phyloP scores from a whole-genome alignment of 768 basidiomycete genomes.

The Chlorophyllum brunneum region DNA sequence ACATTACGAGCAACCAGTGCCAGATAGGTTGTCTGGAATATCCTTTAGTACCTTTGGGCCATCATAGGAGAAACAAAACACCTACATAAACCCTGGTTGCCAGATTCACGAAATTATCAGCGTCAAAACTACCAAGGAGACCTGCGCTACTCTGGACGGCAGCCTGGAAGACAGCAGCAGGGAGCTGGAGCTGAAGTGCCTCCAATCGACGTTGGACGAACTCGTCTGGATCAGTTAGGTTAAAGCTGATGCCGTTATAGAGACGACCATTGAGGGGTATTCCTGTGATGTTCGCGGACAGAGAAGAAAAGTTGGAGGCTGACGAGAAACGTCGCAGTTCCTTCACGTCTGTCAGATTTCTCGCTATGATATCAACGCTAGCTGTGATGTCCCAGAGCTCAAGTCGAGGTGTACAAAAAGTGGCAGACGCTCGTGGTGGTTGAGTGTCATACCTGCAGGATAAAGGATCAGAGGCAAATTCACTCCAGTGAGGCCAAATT shows the following conservation, averaged over 20 bases:
- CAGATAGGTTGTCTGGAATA: slow-evolving; percentile 39
- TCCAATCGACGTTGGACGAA: slow-evolving; percentile 35
- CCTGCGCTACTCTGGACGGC: slow-evolving; percentile 36
- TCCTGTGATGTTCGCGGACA: slow-evolving; percentile 42
- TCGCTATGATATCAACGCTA: slow-evolving; percentile 38
- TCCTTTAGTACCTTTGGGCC: background rate
- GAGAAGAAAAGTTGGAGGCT: slow-evolving; percentile 34
- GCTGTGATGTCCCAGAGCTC: slow-evolving; percentile 42
- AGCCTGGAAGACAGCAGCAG: slow-evolving; percentile 48
- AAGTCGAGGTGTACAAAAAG: slow-evolving; percentile 44
- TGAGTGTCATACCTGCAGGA: slow-evolving; percentile 29
- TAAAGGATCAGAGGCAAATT: background rate
- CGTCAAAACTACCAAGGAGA: slow-evolving; percentile 32
- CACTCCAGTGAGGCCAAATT: no score
- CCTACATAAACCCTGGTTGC: slow-evolving; percentile 48
- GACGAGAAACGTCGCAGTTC: slow-evolving; percentile 35
- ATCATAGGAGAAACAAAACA: slow-evolving; percentile 7
- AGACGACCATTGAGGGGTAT: slow-evolving; percentile 39
- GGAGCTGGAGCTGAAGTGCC: slow-evolving; percentile 46
- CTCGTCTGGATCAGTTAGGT: slow-evolving; percentile 35
- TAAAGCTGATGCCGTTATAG: slow-evolving; percentile 54
- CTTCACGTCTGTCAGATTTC: slow-evolving; percentile 39
- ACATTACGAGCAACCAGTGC: slow-evolving; percentile 46
- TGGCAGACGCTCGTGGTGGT: slow-evolving; percentile 34
- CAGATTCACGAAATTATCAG: slow-evolving; percentile 32